Evolutionary conservation across 2,329 filamentous ascomycete species (phyloP).

Genomic region (Exutisphaerella laricina): DNA sequence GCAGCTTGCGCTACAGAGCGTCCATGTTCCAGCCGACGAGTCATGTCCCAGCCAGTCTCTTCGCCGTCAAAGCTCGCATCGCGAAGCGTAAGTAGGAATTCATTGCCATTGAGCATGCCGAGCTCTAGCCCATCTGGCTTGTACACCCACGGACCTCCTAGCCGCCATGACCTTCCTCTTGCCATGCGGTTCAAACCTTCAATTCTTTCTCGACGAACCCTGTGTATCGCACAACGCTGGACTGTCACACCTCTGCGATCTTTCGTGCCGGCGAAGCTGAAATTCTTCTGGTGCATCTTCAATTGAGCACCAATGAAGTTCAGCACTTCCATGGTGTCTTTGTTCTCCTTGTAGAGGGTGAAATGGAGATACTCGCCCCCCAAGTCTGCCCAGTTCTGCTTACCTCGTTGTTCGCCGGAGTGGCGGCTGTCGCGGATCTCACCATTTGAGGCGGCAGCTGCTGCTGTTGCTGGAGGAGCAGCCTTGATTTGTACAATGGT

Average conservation of each 20-base stretch:
- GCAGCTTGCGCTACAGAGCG: constrained; percentile 51
- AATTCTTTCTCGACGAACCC: constrained; percentile 58
- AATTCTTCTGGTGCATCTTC: constrained; percentile 61
- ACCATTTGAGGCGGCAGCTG: constrained; percentile 6
- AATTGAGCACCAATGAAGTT: constrained; percentile 69
- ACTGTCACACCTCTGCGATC: constrained; percentile 81
- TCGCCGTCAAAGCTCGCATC: constrained; percentile 63
- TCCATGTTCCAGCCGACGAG: constrained; percentile 43
- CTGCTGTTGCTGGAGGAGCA: constrained; percentile 29
- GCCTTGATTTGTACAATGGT: constrained; percentile 59
- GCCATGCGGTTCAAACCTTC: constrained; percentile 56
- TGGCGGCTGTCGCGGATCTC: constrained; percentile 17
- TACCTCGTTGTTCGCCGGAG: constrained; percentile 33
- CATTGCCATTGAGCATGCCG: constrained; percentile 80
- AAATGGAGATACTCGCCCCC: constrained; percentile 84
- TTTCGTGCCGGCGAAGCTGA: constrained; percentile 84
- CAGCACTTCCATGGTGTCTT: constrained; percentile 89
- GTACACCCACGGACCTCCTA: constrained; percentile 76
- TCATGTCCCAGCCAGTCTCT: constrained; percentile 27
- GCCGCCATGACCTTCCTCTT: constrained; percentile 48
- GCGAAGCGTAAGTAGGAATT: constrained; percentile 87
- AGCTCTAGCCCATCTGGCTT: constrained; percentile 66
- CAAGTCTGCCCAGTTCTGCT: constrained; percentile 58
- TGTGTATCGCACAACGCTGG: constrained; percentile 68
- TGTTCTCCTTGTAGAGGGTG: constrained; percentile 92